Evolutionary conservation across 108 stramenopile genomes (phyloP).

Genomic region (Nitzschia sp.): DNA sequence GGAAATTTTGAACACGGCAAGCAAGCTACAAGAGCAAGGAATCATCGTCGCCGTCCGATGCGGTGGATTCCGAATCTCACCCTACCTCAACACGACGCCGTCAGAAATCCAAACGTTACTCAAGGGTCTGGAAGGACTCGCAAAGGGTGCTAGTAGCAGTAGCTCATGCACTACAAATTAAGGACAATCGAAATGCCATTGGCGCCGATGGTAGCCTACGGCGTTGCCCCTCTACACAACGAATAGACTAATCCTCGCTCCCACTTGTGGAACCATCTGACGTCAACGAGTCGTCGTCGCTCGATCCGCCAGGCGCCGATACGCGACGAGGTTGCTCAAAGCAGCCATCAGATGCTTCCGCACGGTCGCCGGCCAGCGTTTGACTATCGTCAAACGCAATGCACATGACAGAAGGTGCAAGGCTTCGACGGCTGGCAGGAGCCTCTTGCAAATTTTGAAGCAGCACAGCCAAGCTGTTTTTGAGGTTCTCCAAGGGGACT

Average conservation of each 20-base stretch:
- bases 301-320: background rate
- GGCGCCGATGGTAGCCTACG: no score
- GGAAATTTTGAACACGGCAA: conserved; percentile 36
- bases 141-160: background rate
- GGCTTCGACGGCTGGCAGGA: no score
- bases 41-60: conserved; percentile 48
- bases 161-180: background rate
- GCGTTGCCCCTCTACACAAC: no score
- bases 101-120: conserved; percentile 43
- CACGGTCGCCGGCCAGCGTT: no score
- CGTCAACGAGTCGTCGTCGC: background rate
- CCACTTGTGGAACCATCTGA: background rate
- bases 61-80: conserved; percentile 56
- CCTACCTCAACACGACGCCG: conserved; percentile 47
- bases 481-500: background rate
- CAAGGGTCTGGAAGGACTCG: conserved; percentile 21
- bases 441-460: no score
- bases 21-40: conserved; percentile 19
- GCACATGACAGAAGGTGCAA: no score
- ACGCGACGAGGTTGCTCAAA: background rate
- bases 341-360: no score
- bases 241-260: background rate
- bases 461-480: background rate
- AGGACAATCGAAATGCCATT: no score
- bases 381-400: no score